Evolutionary conservation across 139 green algal species (phyloP), one percentile per base, ranked within the genome.

Genomic region (Chlorella sp.): DNA sequence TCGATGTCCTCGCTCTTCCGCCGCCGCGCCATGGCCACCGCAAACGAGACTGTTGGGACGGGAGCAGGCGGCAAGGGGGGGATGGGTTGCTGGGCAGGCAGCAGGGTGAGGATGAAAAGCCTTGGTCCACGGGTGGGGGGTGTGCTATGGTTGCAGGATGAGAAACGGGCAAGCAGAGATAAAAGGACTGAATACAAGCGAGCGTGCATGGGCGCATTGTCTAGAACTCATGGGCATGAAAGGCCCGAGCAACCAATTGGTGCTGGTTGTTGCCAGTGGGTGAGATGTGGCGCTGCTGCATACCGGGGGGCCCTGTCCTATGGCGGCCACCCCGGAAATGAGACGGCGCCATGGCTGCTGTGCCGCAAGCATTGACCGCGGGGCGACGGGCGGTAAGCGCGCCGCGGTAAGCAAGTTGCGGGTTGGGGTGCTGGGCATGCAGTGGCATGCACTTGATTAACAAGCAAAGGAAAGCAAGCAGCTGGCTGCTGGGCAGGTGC

Each of bases 11-110:
- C 38, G 30, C 28, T 30, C 39, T 87, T 79, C 7, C 87, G 78
- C 72, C 83, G 78, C 28, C 62, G 39, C 13, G 87, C 83, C 83
- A 90, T 74, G 64, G 76, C 55, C 51, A 80, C 83, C 16, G 75
- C 87, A 82, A 90, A 90, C 12, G 83, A 70, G 1, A 81, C 70
- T 69, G 78, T 78, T n/a, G 39, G 6, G 34, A 41, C 32, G 25
- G 32, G 23, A 21, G 25, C n/a, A 5, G 36, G 55, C 9, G 12
- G n/a, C 25, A 55, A 12, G 47, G 25, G 16, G 5, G 16, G 30
- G 12, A n/a, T n/a, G n/a, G n/a, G n/a, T n/a, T n/a, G n/a, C n/a
- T n/a, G n/a, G n/a, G n/a, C n/a, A n/a, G n/a, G n/a, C n/a, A 21
- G 20, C 16, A 15, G 38, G 1, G 16, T 55, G 12, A 23, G 30